These are phyloP conservation scores for Kuraishia piskuri DNA, from an alignment of 805 yeast genomes.

Conservation along the genomic window DNA sequence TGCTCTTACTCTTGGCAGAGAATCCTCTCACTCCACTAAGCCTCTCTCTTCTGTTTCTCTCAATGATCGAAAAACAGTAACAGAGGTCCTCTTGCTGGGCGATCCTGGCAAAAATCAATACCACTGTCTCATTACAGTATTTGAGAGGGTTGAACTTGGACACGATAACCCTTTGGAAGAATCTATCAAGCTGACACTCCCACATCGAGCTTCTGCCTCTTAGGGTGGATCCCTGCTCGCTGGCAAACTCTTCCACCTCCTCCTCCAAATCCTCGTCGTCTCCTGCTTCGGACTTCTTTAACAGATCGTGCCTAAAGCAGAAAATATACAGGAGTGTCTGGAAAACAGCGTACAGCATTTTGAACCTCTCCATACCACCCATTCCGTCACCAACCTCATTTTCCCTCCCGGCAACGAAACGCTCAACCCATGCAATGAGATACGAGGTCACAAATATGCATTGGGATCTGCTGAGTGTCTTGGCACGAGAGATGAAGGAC, in stretches of 20 bases:
- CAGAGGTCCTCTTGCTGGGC: slow-evolving; percentile 87
- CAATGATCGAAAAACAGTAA: slow-evolving; percentile 89
- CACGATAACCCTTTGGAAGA: slow-evolving; percentile 77
- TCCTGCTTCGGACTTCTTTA: slow-evolving; percentile 26
- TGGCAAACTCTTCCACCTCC: slow-evolving; percentile 4
- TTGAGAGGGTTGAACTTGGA: slow-evolving; percentile 90
- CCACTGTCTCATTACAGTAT: slow-evolving; percentile 90
- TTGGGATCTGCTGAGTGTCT: slow-evolving; percentile 60
- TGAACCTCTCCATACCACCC: slow-evolving; percentile 86
- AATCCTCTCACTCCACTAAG: slow-evolving; percentile 29
- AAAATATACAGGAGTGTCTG: slow-evolving; percentile 88
- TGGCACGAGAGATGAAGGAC: slow-evolving; percentile 84
- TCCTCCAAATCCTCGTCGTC: slow-evolving; percentile 16
- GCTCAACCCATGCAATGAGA: slow-evolving; percentile 74
- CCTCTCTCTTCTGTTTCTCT: slow-evolving; percentile 73
- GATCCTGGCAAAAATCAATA: slow-evolving; percentile 84
- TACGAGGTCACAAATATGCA: slow-evolving; percentile 76
- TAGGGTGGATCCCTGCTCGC: slow-evolving; percentile 59
- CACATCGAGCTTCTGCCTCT: slow-evolving; percentile 35
- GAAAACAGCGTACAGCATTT: slow-evolving; percentile 81
- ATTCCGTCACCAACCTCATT: slow-evolving; percentile 57
- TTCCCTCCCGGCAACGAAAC: slow-evolving; percentile 79
- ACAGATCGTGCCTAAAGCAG: slow-evolving; percentile 70
- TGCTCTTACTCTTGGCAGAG: not conserved
- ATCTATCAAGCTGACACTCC: slow-evolving; percentile 77